Evolutionary conservation across 805 yeast genomes (phyloP).

Genomic region (Candida verbasci): DNA sequence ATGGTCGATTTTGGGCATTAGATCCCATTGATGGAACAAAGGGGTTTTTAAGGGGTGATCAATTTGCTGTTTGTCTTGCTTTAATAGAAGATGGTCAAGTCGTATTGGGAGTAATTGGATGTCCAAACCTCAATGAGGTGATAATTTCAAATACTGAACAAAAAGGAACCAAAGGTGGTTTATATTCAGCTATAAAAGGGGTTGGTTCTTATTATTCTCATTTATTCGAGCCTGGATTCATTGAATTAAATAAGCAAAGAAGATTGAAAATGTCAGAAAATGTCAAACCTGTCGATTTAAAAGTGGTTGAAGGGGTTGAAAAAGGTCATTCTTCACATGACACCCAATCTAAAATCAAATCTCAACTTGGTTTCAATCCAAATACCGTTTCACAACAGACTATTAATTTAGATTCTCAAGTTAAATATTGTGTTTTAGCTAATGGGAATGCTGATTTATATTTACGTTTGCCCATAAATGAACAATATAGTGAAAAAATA

Average conservation of each 20-base stretch:
- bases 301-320: conserved; percentile 91
- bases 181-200: conserved; percentile 66
- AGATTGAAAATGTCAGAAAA: conserved; percentile 52
- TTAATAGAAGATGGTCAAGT: conserved; percentile 82
- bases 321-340: conserved; percentile 91
- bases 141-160: conserved; percentile 31
- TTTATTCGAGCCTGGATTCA: conserved; percentile 35
- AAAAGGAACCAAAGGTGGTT: conserved; percentile 54
- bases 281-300: conserved; percentile 43
- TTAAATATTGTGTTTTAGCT: conserved; percentile 87
- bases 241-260: conserved; percentile 25
- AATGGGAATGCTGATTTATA: conserved; percentile 92
- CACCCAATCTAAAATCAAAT: conserved; percentile 73
- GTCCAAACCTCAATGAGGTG: conserved; percentile 78
- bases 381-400: conserved; percentile 58
- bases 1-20: conserved; percentile 90
- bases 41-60: conserved; percentile 94
- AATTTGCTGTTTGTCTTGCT: conserved; percentile 93
- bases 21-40: conserved; percentile 98
- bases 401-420: conserved; percentile 90
- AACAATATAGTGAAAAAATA: conserved; percentile 81
- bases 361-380: conserved; percentile 38
- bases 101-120: conserved; percentile 89
- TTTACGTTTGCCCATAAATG: conserved; percentile 76
- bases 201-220: conserved; percentile 60